Conservation (phyloP, 805 yeast species). For the Saccharomycopsis vini region DNA sequence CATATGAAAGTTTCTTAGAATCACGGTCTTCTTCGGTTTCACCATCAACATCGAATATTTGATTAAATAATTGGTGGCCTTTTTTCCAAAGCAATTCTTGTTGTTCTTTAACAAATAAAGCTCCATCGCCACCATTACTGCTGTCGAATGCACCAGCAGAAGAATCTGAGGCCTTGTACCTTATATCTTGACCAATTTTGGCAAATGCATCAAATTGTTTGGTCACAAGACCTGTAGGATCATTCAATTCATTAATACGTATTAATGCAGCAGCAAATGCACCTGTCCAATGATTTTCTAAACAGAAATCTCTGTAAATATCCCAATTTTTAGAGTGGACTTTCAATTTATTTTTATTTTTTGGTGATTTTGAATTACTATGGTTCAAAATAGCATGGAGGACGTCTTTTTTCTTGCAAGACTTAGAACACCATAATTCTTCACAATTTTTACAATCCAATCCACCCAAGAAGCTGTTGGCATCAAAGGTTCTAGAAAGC, state of each 20-base stretch:
- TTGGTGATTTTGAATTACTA: slow-evolving; percentile 28
- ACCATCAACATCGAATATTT: slow-evolving; percentile 31
- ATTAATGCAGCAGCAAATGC: slow-evolving; percentile 56
- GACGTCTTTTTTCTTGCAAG: slow-evolving; percentile 47
- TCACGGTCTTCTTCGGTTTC: slow-evolving; percentile 10
- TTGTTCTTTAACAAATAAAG: slow-evolving; percentile 45
- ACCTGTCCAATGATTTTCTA: slow-evolving; percentile 58
- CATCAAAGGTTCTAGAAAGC: slow-evolving; percentile 24
- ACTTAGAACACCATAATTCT: slow-evolving; percentile 61
- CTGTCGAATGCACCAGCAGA: slow-evolving; percentile 42
- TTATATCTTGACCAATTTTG: slow-evolving; percentile 53
- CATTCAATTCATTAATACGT: slow-evolving; percentile 36
- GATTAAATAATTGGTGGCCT: slow-evolving; percentile 42
- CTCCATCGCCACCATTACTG: slow-evolving; percentile 39
- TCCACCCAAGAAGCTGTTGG: slow-evolving; percentile 30
- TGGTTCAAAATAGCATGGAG: slow-evolving; percentile 55
- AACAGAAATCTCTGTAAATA: slow-evolving; percentile 50
- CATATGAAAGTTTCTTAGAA: slow-evolving; percentile 31
- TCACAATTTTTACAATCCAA: slow-evolving; percentile 57
- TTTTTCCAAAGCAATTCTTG: slow-evolving; percentile 50
- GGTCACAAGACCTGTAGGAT: slow-evolving; percentile 31
- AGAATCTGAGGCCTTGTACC: slow-evolving; percentile 49
- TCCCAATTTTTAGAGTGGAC: slow-evolving; percentile 43
- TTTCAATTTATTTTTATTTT: slow-evolving; percentile 27
- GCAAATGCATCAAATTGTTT: slow-evolving; percentile 58